Evolutionary conservation across 352 stramenopile genomes (phyloP).

Genomic region (Pythium vanterpoolii): DNA sequence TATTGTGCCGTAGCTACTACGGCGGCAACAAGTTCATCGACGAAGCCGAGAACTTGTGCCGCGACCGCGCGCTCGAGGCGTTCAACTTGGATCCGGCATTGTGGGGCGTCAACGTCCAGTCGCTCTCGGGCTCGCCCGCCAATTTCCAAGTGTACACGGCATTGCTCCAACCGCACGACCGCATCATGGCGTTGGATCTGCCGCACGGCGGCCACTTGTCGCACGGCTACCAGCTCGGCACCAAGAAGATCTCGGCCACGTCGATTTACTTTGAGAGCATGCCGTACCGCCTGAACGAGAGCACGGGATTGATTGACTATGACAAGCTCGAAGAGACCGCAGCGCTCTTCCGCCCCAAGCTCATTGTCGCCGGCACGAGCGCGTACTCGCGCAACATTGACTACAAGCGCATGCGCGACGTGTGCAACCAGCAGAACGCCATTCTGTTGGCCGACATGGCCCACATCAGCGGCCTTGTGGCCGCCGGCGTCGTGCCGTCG

Average conservation of each 20-base stretch:
- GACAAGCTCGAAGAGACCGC: conserved; percentile 96
- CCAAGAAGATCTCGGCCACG: conserved; percentile 99
- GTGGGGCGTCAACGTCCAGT: conserved; percentile 98
- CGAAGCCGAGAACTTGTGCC: conserved; percentile 97
- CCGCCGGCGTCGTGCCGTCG: conserved; percentile 93
- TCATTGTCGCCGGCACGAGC: conserved; percentile 98
- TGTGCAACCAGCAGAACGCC: conserved; percentile 92
- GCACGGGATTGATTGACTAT: conserved; percentile 98
- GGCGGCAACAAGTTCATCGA: conserved; percentile 99
- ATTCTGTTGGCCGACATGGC: conserved; percentile 99
- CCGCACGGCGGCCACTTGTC: conserved; percentile 98
- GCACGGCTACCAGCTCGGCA: conserved; percentile 98
- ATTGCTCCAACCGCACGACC: conserved; percentile 97
- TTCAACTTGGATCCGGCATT: conserved; percentile 96
- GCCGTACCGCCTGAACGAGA: conserved; percentile 96
- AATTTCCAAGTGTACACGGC: conserved; percentile 99
- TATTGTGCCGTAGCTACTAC: conserved; percentile 88
- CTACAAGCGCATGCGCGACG: conserved; percentile 98
- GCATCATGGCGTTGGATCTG: conserved; percentile 98
- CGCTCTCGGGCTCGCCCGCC: conserved; percentile 96
- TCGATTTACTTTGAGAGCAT: conserved; percentile 99
- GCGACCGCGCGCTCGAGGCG: conserved; percentile 94
- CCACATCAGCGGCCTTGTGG: conserved; percentile 98
- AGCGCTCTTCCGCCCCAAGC: conserved; percentile 93
- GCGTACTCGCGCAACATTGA: conserved; percentile 99